Evolutionary conservation across 352 stramenopile species (phyloP).

Genomic region (Phytopythium cucurbitacearum): DNA sequence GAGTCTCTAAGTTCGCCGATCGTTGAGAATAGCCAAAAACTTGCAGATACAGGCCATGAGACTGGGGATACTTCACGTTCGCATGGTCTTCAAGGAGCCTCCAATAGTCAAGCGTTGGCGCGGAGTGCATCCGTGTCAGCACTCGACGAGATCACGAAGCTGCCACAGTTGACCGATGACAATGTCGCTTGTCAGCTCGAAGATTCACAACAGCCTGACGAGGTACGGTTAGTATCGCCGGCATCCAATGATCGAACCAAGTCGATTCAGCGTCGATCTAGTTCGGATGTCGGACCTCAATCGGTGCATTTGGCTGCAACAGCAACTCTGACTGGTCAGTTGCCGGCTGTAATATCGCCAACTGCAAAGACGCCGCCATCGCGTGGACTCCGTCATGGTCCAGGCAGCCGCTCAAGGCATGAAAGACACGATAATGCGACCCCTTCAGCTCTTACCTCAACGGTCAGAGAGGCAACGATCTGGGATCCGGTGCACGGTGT

Average conservation of each 20-base stretch:
- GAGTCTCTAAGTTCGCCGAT: neutral
- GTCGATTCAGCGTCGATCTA: neutral
- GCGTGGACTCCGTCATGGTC: too few relatives aligned
- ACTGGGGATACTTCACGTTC: neutral
- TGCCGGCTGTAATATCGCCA: neutral
- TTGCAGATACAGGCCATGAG: too few relatives aligned
- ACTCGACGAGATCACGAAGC: neutral
- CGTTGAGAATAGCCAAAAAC: too few relatives aligned
- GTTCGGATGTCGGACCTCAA: neutral
- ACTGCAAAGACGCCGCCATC: neutral
- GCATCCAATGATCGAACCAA: neutral
- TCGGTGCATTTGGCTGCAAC: too few relatives aligned
- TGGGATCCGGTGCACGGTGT: constrained; percentile 76
- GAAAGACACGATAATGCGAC: constrained; percentile 4
- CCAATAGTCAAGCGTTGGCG: neutral
- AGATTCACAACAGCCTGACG: too few relatives aligned
- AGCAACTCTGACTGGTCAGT: too few relatives aligned
- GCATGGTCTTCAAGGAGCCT: neutral
- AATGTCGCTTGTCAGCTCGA: too few relatives aligned
- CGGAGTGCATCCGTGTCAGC: constrained; percentile 3
- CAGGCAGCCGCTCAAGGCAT: too few relatives aligned
- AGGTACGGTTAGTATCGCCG: too few relatives aligned
- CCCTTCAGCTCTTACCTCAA: constrained; percentile 2
- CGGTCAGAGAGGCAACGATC: constrained; percentile 24
- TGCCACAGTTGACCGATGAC: neutral